Evolutionary conservation across 768 basidiomycete genomes (phyloP).

Genomic region (Trametopsis cervina): DNA sequence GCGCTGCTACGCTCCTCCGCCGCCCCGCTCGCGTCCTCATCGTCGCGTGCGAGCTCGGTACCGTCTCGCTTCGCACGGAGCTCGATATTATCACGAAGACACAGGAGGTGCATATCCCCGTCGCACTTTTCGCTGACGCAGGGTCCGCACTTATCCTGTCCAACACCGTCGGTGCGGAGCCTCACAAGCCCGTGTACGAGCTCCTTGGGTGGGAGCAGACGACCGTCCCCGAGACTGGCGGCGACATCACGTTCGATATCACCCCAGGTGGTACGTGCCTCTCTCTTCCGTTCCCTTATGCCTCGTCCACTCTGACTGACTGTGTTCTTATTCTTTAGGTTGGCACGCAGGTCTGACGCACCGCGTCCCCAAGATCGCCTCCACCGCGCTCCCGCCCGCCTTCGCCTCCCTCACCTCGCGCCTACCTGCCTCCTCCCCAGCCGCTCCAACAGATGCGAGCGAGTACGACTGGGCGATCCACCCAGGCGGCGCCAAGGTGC

Average conservation of each 20-base stretch:
- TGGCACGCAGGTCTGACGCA: conserved; percentile 9
- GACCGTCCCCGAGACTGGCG: conserved; percentile 6
- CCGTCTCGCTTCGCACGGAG: conserved; percentile 5
- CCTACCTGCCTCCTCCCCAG: not conserved
- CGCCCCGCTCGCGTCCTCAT: conserved; percentile 10
- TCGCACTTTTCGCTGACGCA: conserved; percentile 10
- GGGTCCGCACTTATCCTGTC: conserved; percentile 8
- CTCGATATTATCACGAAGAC: conserved; percentile 1
- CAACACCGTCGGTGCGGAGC: conserved; percentile 7
- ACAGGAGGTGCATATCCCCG: conserved; percentile 6
- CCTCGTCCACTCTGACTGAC: not conserved
- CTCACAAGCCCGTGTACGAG: conserved; percentile 7
- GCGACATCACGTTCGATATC: conserved; percentile 9
- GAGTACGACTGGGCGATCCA: conserved; percentile 12
- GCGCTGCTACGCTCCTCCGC: not conserved
- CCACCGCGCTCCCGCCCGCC: conserved; percentile 7
- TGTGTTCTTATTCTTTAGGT: not conserved
- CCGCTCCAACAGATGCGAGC: not conserved
- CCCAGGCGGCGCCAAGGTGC: conserved; percentile 10
- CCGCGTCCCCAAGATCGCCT: conserved; percentile 7
- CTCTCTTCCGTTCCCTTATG: too few species aligned
- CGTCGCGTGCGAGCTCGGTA: conserved; percentile 6
- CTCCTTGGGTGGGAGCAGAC: conserved; percentile 9
- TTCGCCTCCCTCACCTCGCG: conserved; percentile 8
- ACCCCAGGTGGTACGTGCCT: conserved; percentile 1